These are phyloP conservation scores for Quercus tomentella DNA, from an alignment of 331 rosid species.

Conservation along the genomic window DNA sequence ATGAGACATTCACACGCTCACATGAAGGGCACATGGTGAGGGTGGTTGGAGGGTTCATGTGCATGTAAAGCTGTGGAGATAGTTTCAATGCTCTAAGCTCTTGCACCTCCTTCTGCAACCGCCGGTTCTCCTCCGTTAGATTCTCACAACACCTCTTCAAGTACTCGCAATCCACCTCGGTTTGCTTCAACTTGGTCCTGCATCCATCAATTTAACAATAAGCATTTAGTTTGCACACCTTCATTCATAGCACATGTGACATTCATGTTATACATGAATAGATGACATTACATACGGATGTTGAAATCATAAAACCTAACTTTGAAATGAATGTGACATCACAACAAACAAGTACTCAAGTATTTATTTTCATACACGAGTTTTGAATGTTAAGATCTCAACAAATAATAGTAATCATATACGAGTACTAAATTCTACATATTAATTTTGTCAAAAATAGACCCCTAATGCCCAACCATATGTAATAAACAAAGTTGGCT, in stretches of 20 bases:
- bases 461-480: no score
- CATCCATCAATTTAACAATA: constrained; percentile 1
- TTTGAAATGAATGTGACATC: not conserved
- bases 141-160: constrained; percentile 78
- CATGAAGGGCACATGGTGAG: constrained; percentile 94
- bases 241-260: no score
- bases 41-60: constrained; percentile 91
- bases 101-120: constrained; percentile 82
- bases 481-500: no score
- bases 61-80: constrained; percentile 84
- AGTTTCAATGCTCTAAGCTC: constrained; percentile 86
- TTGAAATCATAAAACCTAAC: no score
- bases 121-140: constrained; percentile 71
- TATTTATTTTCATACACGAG: no score
- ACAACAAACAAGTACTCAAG: not conserved
- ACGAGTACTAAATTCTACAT: no score
- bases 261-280: no score
- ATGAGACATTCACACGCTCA: constrained; percentile 65
- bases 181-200: constrained; percentile 96
- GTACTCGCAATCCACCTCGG: constrained; percentile 86
- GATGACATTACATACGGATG: no score
- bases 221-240: not conserved
- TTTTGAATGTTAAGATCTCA: no score
- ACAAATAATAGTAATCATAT: no score
- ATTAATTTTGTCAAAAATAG: no score